Evolutionary conservation across 2,329 filamentous ascomycete genomes (phyloP).

Genomic region (Fusarium sp.): DNA sequence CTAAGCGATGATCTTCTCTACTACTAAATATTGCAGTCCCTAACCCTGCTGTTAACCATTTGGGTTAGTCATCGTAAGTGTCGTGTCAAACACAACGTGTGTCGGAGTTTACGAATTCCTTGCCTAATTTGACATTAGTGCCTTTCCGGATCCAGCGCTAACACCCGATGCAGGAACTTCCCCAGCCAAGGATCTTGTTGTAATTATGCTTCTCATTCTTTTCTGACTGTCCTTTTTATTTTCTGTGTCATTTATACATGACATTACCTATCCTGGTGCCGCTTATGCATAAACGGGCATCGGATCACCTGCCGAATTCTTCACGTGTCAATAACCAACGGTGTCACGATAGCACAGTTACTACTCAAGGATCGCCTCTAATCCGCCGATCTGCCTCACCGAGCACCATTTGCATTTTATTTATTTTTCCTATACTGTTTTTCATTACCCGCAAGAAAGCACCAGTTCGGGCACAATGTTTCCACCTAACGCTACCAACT

Average conservation of each 20-base stretch:
- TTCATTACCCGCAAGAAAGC: fast-evolving
- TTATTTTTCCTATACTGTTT: fast-evolving
- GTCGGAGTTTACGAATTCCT: not conserved
- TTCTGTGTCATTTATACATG: not conserved
- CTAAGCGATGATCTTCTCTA: not conserved
- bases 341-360: not conserved
- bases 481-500: not conserved
- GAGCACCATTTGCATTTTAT: not conserved
- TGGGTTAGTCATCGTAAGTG: not conserved
- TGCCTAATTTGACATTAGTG: not conserved
- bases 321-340: not conserved
- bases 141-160: not conserved
- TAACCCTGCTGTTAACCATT: not conserved
- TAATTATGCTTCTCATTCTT: not conserved
- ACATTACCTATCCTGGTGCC: not conserved
- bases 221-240: not conserved
- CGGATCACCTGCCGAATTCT: not conserved
- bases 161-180: not conserved
- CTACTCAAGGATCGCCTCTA: not conserved
- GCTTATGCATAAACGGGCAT: not conserved
- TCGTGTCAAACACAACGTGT: not conserved
- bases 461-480: not conserved
- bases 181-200: not conserved
- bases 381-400: not conserved
- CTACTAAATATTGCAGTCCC: not conserved